Evolutionary conservation across 2,329 filamentous ascomycete species (phyloP).

Genomic region (Hypoxylon sp.): DNA sequence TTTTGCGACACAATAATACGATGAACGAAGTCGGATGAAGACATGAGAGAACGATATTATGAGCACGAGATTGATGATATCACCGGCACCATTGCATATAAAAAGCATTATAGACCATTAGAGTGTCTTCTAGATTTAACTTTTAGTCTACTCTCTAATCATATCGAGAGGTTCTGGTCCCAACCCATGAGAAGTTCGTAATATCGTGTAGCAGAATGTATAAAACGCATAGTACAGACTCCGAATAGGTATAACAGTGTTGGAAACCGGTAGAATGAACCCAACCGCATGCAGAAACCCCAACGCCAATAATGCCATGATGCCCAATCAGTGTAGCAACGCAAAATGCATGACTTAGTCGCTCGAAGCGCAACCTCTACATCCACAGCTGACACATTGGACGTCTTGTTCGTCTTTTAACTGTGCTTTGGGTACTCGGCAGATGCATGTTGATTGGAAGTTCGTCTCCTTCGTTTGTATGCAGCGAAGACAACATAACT

Average conservation of each 20-base stretch:
- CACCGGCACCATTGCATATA: constrained; percentile 15
- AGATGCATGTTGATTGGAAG: constrained; percentile 97
- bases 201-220: constrained; percentile 27
- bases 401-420: constrained; percentile 92
- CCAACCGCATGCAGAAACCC: constrained; percentile 30
- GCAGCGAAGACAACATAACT: constrained; percentile 95
- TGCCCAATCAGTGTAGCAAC: constrained; percentile 29
- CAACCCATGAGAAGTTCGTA: constrained; percentile 12
- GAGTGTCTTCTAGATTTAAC: constrained; percentile 25
- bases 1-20: constrained; percentile 64
- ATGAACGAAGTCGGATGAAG: constrained; percentile 42
- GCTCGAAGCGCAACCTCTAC: constrained; percentile 88
- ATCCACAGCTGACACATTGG: constrained; percentile 96
- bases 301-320: constrained; percentile 49
- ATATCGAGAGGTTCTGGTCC: background rate
- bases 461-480: constrained; percentile 99
- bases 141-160: constrained; percentile 32
- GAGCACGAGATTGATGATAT: constrained; percentile 28
- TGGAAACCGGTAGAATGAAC: constrained; percentile 28
- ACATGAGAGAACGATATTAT: constrained; percentile 39
- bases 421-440: constrained; percentile 89
- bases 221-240: constrained; percentile 27
- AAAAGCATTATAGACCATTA: constrained; percentile 13
- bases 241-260: constrained; percentile 34
- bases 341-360: constrained; percentile 66